These are phyloP conservation scores for Aethionema arabicum DNA, from an alignment of 345 rosid genomes.

Conservation along the genomic window DNA sequence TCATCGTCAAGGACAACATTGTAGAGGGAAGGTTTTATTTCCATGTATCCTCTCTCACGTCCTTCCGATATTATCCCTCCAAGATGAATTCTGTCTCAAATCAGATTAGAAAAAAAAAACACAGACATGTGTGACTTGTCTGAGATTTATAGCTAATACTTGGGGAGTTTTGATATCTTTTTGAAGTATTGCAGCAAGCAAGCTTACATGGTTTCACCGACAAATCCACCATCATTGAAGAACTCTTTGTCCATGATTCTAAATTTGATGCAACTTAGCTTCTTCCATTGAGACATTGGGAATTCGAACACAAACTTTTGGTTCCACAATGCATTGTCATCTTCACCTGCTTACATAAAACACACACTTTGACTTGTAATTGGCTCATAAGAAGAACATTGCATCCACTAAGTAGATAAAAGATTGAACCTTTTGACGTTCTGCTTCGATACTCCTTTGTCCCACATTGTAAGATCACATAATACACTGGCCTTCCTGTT, in stretches of 20 bases:
- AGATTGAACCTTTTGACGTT: conserved; percentile 55
- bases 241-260: conserved; percentile 65
- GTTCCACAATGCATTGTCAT: conserved; percentile 68
- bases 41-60: conserved; percentile 47
- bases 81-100: conserved; percentile 49
- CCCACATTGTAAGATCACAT: conserved; percentile 65
- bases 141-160: conserved; percentile 1
- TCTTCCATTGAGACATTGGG: conserved; percentile 54
- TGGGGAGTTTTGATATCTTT: neutral
- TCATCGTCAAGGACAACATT: conserved; percentile 76
- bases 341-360: conserved; percentile 44
- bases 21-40: conserved; percentile 59
- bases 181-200: neutral
- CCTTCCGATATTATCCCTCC: conserved; percentile 76
- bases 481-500: conserved; percentile 62
- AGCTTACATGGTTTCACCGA: conserved; percentile 71
- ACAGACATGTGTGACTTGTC: conserved; percentile 1
- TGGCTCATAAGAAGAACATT: conserved; percentile 3
- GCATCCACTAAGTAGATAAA: neutral
- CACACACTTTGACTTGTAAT: neutral
- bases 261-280: conserved; percentile 51
- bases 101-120: neutral
- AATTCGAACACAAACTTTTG: conserved; percentile 71
- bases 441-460: conserved; percentile 58
- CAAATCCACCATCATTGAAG: conserved; percentile 57